Percentiles rank a stretch among this genome's conserved stretches.
Evolutionary conservation across 2,329 filamentous ascomycete species (phyloP).

Genomic region (Fusarium beomiforme): DNA sequence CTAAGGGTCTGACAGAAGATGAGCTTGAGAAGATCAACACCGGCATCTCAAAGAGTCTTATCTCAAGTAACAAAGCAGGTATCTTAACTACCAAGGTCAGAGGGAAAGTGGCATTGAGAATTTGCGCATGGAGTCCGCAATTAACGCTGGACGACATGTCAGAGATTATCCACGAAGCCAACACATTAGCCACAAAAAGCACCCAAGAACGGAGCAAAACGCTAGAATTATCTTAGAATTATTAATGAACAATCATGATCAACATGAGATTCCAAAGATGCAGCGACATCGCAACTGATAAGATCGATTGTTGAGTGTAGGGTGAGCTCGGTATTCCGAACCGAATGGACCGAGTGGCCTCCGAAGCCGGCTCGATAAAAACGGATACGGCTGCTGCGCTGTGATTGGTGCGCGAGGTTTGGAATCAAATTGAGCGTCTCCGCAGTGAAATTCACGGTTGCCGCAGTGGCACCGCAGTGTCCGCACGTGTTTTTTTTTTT

Average conservation of each 20-base stretch:
- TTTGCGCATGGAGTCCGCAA: constrained; percentile 8
- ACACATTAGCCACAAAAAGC: not conserved
- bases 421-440: constrained; percentile 15
- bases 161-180: not conserved
- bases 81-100: constrained; percentile 1
- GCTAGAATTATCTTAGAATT: not conserved
- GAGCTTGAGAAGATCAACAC: not conserved
- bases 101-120: not conserved
- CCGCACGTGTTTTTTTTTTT: constrained; percentile 7
- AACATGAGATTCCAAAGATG: not conserved
- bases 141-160: constrained; percentile 12
- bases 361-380: not conserved
- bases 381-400: not conserved
- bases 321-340: constrained; percentile 11
- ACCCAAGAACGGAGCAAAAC: not conserved
- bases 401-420: constrained; percentile 10
- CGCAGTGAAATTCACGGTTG: not conserved
- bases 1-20: not conserved
- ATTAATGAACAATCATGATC: constrained; percentile 9
- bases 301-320: not conserved
- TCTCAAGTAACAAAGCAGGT: constrained; percentile 8
- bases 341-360: not conserved
- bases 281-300: not conserved
- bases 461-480: not conserved
- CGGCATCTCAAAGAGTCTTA: constrained; percentile 1